These are phyloP conservation scores for Cutaneotrichosporon sp. DNA, from an alignment of 1,284 basidiomycete genomes.

Conservation along the genomic window DNA sequence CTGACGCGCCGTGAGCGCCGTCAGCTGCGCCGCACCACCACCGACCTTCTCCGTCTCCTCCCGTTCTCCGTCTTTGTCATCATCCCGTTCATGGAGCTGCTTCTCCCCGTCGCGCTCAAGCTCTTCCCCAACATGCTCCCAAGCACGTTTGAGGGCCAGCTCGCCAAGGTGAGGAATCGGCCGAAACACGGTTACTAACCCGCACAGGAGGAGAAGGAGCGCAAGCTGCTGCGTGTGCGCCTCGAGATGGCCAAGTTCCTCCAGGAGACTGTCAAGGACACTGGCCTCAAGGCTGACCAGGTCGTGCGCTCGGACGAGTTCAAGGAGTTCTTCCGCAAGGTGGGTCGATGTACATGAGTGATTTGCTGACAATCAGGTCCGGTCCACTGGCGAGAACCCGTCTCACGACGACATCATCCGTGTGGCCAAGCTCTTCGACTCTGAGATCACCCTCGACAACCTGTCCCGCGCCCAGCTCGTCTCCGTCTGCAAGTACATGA, in stretches of 20 bases:
- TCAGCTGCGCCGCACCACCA: slow-evolving; percentile 92
- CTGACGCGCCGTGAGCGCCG: slow-evolving; percentile 90
- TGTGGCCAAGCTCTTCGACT: slow-evolving; percentile 95
- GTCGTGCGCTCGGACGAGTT: slow-evolving; percentile 94
- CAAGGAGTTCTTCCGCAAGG: slow-evolving; percentile 99
- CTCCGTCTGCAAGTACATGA: slow-evolving; percentile 97
- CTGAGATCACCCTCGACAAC: slow-evolving; percentile 97
- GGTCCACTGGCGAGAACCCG: slow-evolving; percentile 91
- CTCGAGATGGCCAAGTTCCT: slow-evolving; percentile 99
- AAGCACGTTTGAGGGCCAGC: slow-evolving; percentile 97
- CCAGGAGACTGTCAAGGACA: slow-evolving; percentile 91
- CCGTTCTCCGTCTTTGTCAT: slow-evolving; percentile 95
- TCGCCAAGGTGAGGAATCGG: slow-evolving; percentile 68
- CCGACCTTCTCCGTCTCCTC: slow-evolving; percentile 86
- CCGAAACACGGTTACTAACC: not conserved
- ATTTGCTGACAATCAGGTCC: slow-evolving; percentile 54
- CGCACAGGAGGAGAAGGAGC: slow-evolving; percentile 88
- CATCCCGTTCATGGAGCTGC: slow-evolving; percentile 96
- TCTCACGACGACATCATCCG: slow-evolving; percentile 85
- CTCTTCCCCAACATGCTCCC: slow-evolving; percentile 99
- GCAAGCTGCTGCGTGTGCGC: slow-evolving; percentile 90
- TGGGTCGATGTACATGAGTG: not conserved
- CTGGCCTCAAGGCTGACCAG: slow-evolving; percentile 82
- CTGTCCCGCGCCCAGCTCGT: slow-evolving; percentile 95
- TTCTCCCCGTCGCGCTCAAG: slow-evolving; percentile 95